These are phyloP conservation scores for Curvularia hawaiiensis DNA, from an alignment of 2,329 filamentous ascomycete species.

Conservation along the genomic window DNA sequence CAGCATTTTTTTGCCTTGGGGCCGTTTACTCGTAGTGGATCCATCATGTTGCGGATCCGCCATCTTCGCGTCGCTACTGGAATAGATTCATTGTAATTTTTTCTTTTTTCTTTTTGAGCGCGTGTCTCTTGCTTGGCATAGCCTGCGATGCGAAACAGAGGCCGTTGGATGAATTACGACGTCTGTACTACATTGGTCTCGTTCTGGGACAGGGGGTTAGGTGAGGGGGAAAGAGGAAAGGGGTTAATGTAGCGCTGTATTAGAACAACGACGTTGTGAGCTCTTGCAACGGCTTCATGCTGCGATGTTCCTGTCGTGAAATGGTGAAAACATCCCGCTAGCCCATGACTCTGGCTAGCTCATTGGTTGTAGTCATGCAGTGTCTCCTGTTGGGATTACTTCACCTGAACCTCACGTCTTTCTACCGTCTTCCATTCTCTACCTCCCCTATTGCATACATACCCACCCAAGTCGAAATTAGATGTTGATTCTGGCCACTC, in stretches of 20 bases:
- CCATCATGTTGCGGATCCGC: slow-evolving; percentile 3
- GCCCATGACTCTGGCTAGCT: slow-evolving; percentile 7
- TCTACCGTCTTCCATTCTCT: neutral
- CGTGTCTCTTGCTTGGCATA: slow-evolving; percentile 3
- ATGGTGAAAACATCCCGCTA: slow-evolving; percentile 10
- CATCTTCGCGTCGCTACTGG: too few relatives aligned
- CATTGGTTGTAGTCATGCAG: slow-evolving; percentile 19
- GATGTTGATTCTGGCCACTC: slow-evolving; percentile 3
- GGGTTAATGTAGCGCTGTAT: neutral
- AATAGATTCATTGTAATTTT: neutral
- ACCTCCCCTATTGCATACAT: slow-evolving; percentile 3
- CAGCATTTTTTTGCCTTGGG: slow-evolving; percentile 3
- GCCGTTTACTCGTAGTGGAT: neutral
- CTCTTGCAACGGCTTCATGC: slow-evolving; percentile 13
- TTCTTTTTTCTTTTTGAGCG: slow-evolving; percentile 3
- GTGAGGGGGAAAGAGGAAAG: neutral
- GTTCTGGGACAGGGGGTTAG: neutral
- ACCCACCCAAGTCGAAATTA: neutral
- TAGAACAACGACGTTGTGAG: slow-evolving; percentile 5
- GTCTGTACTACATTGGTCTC: slow-evolving; percentile 9
- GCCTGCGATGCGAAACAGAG: slow-evolving; percentile 1
- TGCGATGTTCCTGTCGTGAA: slow-evolving; percentile 18
- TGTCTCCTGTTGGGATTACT: slow-evolving; percentile 10
- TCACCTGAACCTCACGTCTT: slow-evolving; percentile 20
- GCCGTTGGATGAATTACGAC: slow-evolving; percentile 3